Base-by-base conservation (phyloP, 1,284 basidiomycete species). In the Ceratobasidium sp. region DNA sequence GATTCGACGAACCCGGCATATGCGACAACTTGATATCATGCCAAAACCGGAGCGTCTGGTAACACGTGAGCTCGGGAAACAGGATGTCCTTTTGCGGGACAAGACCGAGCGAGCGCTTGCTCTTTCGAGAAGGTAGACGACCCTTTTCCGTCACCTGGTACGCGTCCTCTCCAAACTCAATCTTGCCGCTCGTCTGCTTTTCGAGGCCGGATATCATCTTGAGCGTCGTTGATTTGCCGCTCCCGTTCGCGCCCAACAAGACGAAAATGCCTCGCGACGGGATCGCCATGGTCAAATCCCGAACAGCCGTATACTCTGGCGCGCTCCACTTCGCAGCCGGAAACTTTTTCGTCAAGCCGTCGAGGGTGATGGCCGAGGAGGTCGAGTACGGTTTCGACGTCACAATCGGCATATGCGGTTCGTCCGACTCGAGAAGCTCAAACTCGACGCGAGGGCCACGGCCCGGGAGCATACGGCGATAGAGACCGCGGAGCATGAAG, bases 41-140 rank as follows among this genome's bases (percentile, higher is more conserved):
- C 92, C 92, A 94, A 16, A 93, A 84, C 0, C 84, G 82, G 26
- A 93, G 81, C 1, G 91, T 93, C 79, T 93, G 88, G 71, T 87
- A 82, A 77, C 90, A 92, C 0, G 88, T 86, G 28, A 94, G 82
- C 74, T 93, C 91, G 1, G 91, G 87, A 80, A 92, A 92, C 0
- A 94, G 83, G 1, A 94, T 91, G 76, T 93, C 92, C 81, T 91
- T 92, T 80, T 94, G 92, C 0, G 90, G 90, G 0, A 93, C 92
- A 69, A 94, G 88, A 5, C 92, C 92, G 16, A 93, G 80, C 0
- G 85, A 85, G 1, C 90, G 90, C 0, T 85, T 87, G 83, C 9
- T 34, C 55, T 69, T 62, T 72, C 21, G 43, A 21, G 41, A 23
- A 53, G 5, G 48, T 53, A 21, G 32, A 23, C 79, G 52, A 30